Base-by-base conservation (phyloP, 2,329 filamentous ascomycete genomes). In the Pseudogymnoascus sp. region DNA sequence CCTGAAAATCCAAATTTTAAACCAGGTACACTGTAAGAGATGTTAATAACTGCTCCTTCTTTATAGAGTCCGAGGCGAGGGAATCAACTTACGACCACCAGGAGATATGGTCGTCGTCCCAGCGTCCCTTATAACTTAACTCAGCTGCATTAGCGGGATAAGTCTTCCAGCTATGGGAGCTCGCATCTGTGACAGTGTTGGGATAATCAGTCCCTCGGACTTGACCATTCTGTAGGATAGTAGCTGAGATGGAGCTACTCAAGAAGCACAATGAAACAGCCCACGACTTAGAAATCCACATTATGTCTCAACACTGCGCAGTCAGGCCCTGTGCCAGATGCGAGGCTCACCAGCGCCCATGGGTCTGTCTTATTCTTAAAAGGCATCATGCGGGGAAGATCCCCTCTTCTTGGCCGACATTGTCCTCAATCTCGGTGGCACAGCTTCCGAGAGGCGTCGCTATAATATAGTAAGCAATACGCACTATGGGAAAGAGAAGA, bases 101-200 rank as follows among this genome's bases (percentile, higher is more conserved):
- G 1, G 82, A 86, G 59, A 85, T 78, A 67, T 83, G 77, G 67
- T 83, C 79, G 35, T 79, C 83, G 69, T 87, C 83, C 84, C 84
- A 87, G 64, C 83, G 76, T 4, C 84, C 84, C 69, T 86, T 85
- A 75, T 86, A 87, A 0, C 82, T 81, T 9, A 87, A 75, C 68
- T 86, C 82, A 1, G 77, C 71, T 1, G 81, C 78, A 69, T 81
- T 76, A 3, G 82, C 77, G 3, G 76, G 73, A 67, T 83, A 87
- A 1, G 76, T 81, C 31, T 71, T 77, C 75, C 79, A 81, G 35
- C 76, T 75, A 57, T 74, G 74, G 15, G 66, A 65, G 9, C 71
- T 68, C 1, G 68, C 65, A 50, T 78, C 70, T 60, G 79, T 71
- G 31, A 71, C 70, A 9, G 78, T 80, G 64, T 78, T 70, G 1